Evolutionary conservation across 2,329 filamentous ascomycete species (phyloP).

Genomic region (Ascochyta fabae): DNA sequence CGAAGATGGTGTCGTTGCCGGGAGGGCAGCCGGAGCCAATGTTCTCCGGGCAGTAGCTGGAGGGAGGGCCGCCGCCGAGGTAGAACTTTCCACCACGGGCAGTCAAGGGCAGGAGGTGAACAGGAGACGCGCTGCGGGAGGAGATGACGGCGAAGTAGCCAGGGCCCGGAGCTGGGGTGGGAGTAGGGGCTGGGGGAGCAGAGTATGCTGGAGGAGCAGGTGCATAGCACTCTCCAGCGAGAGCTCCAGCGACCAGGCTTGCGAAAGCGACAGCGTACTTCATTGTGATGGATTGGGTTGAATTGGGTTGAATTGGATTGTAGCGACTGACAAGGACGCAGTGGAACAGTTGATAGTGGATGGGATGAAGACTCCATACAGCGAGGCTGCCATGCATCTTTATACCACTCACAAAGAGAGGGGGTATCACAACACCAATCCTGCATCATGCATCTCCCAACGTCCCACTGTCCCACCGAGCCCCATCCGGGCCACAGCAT

Average conservation of each 20-base stretch:
- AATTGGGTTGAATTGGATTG: background rate
- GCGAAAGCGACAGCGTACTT: slow-evolving; percentile 42
- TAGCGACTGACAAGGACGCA: background rate
- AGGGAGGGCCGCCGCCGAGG: slow-evolving; percentile 55
- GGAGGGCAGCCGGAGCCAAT: slow-evolving; percentile 53
- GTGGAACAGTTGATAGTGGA: background rate
- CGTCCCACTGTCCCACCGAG: background rate
- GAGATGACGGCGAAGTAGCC: slow-evolving; percentile 54
- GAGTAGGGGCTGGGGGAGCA: slow-evolving; percentile 3
- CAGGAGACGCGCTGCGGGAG: slow-evolving; percentile 55
- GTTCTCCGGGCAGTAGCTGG: slow-evolving; percentile 57
- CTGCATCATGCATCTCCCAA: slow-evolving; percentile 1
- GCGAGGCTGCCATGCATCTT: slow-evolving; percentile 10
- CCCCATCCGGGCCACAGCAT: background rate
- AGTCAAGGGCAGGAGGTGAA: slow-evolving; percentile 57
- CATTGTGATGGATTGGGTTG: slow-evolving; percentile 32
- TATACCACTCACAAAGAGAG: slow-evolving; percentile 5
- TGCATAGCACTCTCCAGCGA: slow-evolving; percentile 25
- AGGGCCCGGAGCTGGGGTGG: slow-evolving; percentile 5
- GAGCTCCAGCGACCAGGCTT: slow-evolving; percentile 33
- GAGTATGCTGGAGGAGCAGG: slow-evolving; percentile 5
- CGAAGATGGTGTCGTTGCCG: slow-evolving; percentile 57
- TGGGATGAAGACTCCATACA: background rate
- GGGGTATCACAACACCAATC: background rate
- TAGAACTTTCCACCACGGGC: slow-evolving; percentile 59